These are phyloP conservation scores for Sanguinoderma infundibulare DNA, from an alignment of 1,284 basidiomycete species.

Conservation along the genomic window DNA sequence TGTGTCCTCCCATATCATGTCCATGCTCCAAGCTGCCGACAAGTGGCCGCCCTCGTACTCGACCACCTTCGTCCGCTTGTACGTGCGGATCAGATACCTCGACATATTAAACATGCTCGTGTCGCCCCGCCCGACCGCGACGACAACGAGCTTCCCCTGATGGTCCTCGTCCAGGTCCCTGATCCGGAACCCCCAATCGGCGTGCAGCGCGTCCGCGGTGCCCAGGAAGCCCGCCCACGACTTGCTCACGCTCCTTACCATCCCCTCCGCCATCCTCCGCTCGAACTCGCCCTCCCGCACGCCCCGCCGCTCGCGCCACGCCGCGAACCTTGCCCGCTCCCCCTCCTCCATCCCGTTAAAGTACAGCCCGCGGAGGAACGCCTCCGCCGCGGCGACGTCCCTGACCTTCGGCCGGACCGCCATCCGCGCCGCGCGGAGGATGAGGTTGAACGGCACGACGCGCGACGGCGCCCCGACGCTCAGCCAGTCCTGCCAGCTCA, in stretches of 20 bases:
- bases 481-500: slow-evolving; percentile 52
- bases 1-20: slow-evolving; percentile 48
- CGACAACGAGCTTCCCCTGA: slow-evolving; percentile 45
- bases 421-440: slow-evolving; percentile 39
- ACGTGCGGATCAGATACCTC: slow-evolving; percentile 47
- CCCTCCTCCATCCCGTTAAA: slow-evolving; percentile 47
- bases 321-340: slow-evolving; percentile 44
- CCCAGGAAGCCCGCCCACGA: slow-evolving; percentile 60
- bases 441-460: slow-evolving; percentile 44
- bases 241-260: slow-evolving; percentile 49
- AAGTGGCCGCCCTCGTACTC: slow-evolving; percentile 52
- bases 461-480: slow-evolving; percentile 48
- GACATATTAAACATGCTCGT: slow-evolving; percentile 45
- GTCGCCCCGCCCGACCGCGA: slow-evolving; percentile 48
- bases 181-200: slow-evolving; percentile 58
- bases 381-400: slow-evolving; percentile 45
- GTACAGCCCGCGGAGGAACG: slow-evolving; percentile 44
- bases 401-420: slow-evolving; percentile 41
- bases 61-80: slow-evolving; percentile 44
- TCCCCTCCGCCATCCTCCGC: slow-evolving; percentile 44
- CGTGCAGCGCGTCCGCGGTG: slow-evolving; percentile 47
- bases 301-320: slow-evolving; percentile 47
- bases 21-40: slow-evolving; percentile 44
- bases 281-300: slow-evolving; percentile 48
- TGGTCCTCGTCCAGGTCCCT: slow-evolving; percentile 48